A percentile compares a stretch with the other conserved stretches of the same genome.
These are phyloP conservation scores for Talaromyces sp. DNA, from an alignment of 2,329 filamentous ascomycete genomes.

Conservation along the genomic window DNA sequence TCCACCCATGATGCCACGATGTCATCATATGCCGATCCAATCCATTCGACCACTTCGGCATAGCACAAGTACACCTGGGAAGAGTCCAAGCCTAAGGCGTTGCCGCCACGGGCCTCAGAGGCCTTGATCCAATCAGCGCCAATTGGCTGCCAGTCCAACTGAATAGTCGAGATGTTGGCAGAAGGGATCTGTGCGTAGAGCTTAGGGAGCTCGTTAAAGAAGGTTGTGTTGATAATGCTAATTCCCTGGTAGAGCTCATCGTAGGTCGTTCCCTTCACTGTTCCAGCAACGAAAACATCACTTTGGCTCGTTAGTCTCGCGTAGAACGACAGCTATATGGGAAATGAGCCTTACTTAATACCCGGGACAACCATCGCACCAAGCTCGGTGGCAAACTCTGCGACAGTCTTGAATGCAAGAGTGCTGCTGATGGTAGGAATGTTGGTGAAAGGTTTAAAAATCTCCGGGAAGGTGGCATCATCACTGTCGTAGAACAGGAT, in stretches of 20 bases:
- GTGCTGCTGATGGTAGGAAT: slow-evolving; percentile 39
- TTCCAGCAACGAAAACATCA: slow-evolving; percentile 42
- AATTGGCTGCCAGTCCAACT: slow-evolving; percentile 44
- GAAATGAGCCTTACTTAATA: slow-evolving; percentile 32
- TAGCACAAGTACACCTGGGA: slow-evolving; percentile 45
- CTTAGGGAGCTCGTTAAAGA: slow-evolving; percentile 44
- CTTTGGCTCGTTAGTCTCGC: slow-evolving; percentile 9
- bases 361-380: slow-evolving; percentile 35
- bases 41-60: slow-evolving; percentile 41
- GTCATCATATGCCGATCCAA: slow-evolving; percentile 29
- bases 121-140: slow-evolving; percentile 40
- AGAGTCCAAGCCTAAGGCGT: slow-evolving; percentile 30
- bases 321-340: background rate
- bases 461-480: slow-evolving; percentile 32
- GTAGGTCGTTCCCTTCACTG: slow-evolving; percentile 32
- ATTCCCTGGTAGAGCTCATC: slow-evolving; percentile 40
- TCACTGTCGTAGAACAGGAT: slow-evolving; percentile 44
- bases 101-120: slow-evolving; percentile 27
- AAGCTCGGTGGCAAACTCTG: slow-evolving; percentile 36
- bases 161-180: slow-evolving; percentile 45
- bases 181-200: slow-evolving; percentile 37
- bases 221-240: slow-evolving; percentile 43
- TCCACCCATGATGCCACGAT: slow-evolving; percentile 37
- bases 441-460: slow-evolving; percentile 40
- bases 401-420: slow-evolving; percentile 39